Percentiles rank a stretch among this genome's conserved stretches.
Evolutionary conservation across 306 rosid species (phyloP).

Genomic region (Castanea sativa): DNA sequence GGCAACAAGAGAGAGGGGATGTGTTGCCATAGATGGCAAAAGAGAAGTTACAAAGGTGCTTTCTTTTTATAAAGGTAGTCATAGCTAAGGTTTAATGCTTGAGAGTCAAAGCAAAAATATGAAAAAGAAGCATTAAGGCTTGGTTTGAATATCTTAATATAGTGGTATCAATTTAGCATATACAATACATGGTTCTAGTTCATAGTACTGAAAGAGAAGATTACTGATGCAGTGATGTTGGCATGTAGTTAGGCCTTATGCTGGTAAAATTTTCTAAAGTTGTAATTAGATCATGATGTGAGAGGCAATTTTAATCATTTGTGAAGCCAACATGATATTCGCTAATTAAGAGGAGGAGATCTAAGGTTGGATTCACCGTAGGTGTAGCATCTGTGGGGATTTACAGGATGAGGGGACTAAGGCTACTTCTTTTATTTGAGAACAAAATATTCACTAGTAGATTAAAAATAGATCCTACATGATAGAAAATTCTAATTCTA

Average conservation of each 20-base stretch:
- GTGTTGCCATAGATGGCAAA: neutral
- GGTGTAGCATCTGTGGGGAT: too few species aligned
- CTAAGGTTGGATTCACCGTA: too few species aligned
- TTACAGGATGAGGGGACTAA: too few species aligned
- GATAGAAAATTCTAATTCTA: too few species aligned
- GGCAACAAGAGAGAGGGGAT: neutral
- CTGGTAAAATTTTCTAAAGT: neutral
- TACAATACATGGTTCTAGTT: neutral
- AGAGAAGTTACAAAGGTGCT: neutral
- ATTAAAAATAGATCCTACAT: too few species aligned
- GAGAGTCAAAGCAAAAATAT: neutral
- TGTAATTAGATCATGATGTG: neutral
- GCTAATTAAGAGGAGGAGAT: too few species aligned
- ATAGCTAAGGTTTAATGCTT: neutral
- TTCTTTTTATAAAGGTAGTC: neutral
- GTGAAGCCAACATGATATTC: too few species aligned
- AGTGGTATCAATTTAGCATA: neutral
- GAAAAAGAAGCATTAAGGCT: neutral
- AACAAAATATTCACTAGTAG: too few species aligned
- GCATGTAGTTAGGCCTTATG: neutral
- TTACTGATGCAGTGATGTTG: neutral
- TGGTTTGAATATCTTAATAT: neutral
- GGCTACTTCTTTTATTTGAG: too few species aligned
- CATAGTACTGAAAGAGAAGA: neutral
- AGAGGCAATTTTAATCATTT: too few species aligned